A percentile compares a stretch with the other conserved stretches of the same genome.
Conservation (phyloP, 2,329 filamentous ascomycete species). For the Diplodia seriata region DNA sequence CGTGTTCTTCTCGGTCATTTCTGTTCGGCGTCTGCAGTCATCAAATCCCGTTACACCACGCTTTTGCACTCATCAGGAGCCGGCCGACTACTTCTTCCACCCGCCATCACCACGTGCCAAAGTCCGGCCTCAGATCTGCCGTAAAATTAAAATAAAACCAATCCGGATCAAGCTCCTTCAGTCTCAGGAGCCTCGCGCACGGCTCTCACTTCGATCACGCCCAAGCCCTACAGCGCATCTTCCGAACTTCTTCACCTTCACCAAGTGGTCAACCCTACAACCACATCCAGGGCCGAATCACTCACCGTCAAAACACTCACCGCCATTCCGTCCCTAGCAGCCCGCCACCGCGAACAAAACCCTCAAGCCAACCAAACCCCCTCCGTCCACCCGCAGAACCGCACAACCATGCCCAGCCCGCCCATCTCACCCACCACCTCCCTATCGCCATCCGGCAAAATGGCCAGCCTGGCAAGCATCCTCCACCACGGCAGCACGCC, state of each 20-base stretch:
- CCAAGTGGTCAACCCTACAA: neutral
- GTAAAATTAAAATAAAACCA: neutral
- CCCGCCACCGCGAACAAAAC: slow-evolving; percentile 1
- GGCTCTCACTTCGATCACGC: neutral
- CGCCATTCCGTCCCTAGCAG: slow-evolving; percentile 4
- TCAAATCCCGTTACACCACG: slow-evolving; percentile 4
- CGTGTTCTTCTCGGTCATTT: slow-evolving; percentile 20
- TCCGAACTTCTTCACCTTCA: neutral
- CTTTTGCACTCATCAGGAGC: neutral
- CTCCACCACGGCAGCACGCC: slow-evolving; percentile 2
- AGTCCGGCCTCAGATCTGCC: neutral
- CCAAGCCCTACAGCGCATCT: neutral
- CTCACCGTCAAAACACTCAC: slow-evolving; percentile 15
- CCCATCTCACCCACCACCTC: slow-evolving; percentile 29
- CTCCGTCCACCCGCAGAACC: neutral
- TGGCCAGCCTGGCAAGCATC: slow-evolving; percentile 23
- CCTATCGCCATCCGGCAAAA: slow-evolving; percentile 19
- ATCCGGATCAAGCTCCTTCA: neutral
- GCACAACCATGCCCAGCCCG: slow-evolving; percentile 17
- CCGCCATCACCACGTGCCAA: slow-evolving; percentile 8
- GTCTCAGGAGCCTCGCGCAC: slow-evolving; percentile 5
- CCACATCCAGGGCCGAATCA: neutral
- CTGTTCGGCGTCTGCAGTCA: slow-evolving; percentile 1
- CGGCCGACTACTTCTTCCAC: neutral
- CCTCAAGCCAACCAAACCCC: neutral